Percentiles rank a stretch among this genome's conserved stretches.
Conservation (phyloP, 768 basidiomycete genomes). For the Chlorophyllum brunneum region DNA sequence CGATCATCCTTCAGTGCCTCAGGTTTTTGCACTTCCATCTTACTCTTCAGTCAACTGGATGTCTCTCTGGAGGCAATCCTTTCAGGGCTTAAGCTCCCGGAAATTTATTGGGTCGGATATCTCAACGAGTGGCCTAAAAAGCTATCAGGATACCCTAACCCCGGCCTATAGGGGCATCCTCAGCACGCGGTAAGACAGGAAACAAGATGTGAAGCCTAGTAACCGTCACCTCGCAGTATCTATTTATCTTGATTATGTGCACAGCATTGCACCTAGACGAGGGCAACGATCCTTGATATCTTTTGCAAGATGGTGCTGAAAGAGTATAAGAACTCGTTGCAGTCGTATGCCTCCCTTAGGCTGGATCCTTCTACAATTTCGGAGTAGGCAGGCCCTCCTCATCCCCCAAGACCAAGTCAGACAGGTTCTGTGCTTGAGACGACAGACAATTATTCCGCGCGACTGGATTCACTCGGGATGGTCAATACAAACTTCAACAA, state of each 20-base stretch:
- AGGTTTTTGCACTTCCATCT: no score
- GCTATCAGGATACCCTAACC: no score
- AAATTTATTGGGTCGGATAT: no score
- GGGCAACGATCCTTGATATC: neutral
- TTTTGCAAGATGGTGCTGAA: neutral
- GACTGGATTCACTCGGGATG: neutral
- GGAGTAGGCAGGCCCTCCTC: conserved; percentile 7
- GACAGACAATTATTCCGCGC: neutral
- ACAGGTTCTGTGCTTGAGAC: conserved; percentile 4
- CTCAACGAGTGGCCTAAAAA: no score
- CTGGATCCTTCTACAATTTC: neutral
- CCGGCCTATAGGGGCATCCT: no score
- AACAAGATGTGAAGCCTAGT: no score
- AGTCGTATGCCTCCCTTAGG: neutral
- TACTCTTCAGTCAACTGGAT: no score
- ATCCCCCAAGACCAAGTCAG: conserved; percentile 1
- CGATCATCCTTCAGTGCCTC: no score
- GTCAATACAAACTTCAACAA: neutral
- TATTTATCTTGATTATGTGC: neutral
- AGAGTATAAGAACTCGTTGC: neutral
- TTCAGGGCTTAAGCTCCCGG: no score
- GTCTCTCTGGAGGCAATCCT: no score
- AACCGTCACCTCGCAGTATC: neutral
- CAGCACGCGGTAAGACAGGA: no score
- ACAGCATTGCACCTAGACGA: neutral